phyloP scores from a whole-genome alignment of 495 filamentous ascomycete species.

The Penicillium subrubescens region DNA sequence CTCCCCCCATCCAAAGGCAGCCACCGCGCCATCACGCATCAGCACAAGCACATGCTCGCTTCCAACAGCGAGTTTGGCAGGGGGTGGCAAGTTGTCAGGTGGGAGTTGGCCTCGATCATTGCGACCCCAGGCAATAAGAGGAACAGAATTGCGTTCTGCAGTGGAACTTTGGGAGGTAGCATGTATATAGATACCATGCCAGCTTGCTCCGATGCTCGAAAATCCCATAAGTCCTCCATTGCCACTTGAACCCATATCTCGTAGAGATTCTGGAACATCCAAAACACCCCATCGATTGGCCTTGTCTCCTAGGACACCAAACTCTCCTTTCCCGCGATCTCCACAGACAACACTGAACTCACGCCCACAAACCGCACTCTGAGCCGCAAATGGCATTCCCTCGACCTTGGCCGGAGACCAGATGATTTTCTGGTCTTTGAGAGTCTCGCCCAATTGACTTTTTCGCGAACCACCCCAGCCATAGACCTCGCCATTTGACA shows the following conservation, averaged over 20 bases:
- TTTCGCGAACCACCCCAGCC: conserved; percentile 88
- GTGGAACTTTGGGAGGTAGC: neutral
- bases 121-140: conserved; percentile 61
- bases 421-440: conserved; percentile 44
- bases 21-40: conserved; percentile 57
- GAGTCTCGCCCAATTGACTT: conserved; percentile 70
- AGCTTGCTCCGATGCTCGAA: conserved; percentile 63
- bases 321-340: conserved; percentile 50
- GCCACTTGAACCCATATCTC: neutral
- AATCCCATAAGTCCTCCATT: conserved; percentile 26
- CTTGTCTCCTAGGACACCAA: conserved; percentile 61
- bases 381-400: conserved; percentile 53
- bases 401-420: conserved; percentile 61
- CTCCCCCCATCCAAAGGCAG: conserved; percentile 94
- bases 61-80: conserved; percentile 68
- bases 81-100: conserved; percentile 53
- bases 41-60: conserved; percentile 84
- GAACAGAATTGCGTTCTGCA: neutral
- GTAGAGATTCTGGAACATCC: conserved; percentile 37
- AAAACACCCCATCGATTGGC: conserved; percentile 66
- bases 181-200: conserved; percentile 77
- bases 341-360: conserved; percentile 79
- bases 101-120: conserved; percentile 81
- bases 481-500: conserved; percentile 74
- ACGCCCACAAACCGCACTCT: conserved; percentile 68